A percentile compares a stretch with the other conserved stretches of the same genome.
Evolutionary conservation across 768 basidiomycete species (phyloP).

Genomic region (Phaeotremella skinneri): DNA sequence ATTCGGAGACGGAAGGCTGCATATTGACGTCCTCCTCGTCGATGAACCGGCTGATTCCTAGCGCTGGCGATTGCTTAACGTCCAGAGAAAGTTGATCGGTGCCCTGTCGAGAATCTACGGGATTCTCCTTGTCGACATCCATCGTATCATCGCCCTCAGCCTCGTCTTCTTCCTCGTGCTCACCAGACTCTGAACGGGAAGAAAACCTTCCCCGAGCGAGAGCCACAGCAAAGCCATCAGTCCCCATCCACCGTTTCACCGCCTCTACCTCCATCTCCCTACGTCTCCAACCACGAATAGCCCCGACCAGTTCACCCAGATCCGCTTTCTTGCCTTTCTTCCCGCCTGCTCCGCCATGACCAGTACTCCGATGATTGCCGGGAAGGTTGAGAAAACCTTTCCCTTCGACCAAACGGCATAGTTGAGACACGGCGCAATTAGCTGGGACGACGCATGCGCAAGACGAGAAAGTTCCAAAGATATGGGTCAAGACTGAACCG

Average conservation of each 20-base stretch:
- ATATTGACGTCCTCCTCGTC: neutral
- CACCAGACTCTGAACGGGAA: neutral
- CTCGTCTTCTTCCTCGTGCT: slow-evolving; percentile 15
- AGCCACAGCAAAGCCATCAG: neutral
- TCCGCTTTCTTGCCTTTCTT: slow-evolving; percentile 30
- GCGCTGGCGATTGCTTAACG: too few relatives aligned
- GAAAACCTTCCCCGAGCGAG: neutral
- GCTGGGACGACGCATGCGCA: slow-evolving; percentile 47
- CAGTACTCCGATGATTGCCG: slow-evolving; percentile 5
- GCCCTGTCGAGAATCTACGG: neutral
- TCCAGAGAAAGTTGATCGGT: neutral
- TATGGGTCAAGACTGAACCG: slow-evolving; percentile 42
- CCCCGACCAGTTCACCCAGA: slow-evolving; percentile 46
- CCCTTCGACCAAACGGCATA: slow-evolving; percentile 40
- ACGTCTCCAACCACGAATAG: slow-evolving; percentile 46
- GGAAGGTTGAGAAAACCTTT: slow-evolving; percentile 7
- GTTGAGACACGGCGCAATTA: slow-evolving; percentile 46
- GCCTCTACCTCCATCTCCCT: slow-evolving; percentile 42
- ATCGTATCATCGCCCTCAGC: slow-evolving; percentile 14
- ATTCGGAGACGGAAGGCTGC: slow-evolving; percentile 14
- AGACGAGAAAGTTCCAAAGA: slow-evolving; percentile 45
- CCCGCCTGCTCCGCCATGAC: slow-evolving; percentile 9
- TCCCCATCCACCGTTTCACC: slow-evolving; percentile 19
- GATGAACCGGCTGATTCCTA: too few relatives aligned
- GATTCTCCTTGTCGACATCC: slow-evolving; percentile 1